Evolutionary conservation across 495 filamentous ascomycete species (phyloP).

Genomic region (Aspergillus conjunctus): DNA sequence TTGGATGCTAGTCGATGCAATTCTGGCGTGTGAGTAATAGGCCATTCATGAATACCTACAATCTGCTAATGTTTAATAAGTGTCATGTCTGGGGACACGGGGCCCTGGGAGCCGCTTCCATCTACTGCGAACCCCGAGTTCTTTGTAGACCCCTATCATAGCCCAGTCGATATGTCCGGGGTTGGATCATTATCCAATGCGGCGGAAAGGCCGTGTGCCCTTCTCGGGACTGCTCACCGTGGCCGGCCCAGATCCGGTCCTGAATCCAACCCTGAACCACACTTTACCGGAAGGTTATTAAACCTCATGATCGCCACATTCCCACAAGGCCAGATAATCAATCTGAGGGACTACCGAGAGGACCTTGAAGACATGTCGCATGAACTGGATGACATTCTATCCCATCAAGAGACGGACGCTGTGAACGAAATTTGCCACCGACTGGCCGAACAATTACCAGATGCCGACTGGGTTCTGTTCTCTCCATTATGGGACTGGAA

Average conservation of each 20-base stretch:
- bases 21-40: conserved; percentile 27
- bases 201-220: conserved; percentile 15
- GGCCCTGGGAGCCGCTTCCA: conserved; percentile 33
- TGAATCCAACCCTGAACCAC: neutral
- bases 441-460: conserved; percentile 38
- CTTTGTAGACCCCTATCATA: conserved; percentile 25
- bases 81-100: conserved; percentile 15
- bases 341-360: conserved; percentile 12
- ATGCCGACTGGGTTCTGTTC: conserved; percentile 56
- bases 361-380: neutral
- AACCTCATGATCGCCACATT: conserved; percentile 12
- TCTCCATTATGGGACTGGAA: conserved; percentile 64
- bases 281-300: conserved; percentile 13
- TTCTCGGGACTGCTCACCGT: conserved; percentile 10
- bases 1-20: conserved; percentile 38
- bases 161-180: conserved; percentile 23
- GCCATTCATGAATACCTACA: neutral
- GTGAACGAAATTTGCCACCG: conserved; percentile 3
- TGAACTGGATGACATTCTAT: neutral
- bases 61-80: conserved; percentile 7
- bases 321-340: conserved; percentile 21
- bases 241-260: neutral
- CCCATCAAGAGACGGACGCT: neutral
- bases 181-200: conserved; percentile 27
- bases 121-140: conserved; percentile 22